A percentile compares a stretch with the other conserved stretches of the same genome.
These are phyloP conservation scores for Xylaria sp. DNA, from an alignment of 2,329 filamentous ascomycete genomes.

Conservation along the genomic window DNA sequence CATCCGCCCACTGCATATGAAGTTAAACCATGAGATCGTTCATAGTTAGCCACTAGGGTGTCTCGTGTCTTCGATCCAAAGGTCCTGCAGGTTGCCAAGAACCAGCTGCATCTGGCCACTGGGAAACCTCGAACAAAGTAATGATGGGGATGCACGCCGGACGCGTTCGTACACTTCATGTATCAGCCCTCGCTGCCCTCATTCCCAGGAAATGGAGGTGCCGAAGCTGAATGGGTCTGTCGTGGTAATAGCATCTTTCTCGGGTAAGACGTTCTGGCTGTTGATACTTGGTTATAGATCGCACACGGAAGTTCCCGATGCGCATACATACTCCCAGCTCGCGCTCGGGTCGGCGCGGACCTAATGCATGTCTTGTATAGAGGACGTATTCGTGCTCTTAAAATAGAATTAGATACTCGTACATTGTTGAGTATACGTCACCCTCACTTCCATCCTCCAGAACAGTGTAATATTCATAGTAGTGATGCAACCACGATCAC, in stretches of 20 bases:
- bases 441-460: slow-evolving; percentile 24
- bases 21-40: too few relatives aligned
- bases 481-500: slow-evolving; percentile 24
- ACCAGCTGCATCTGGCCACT: background rate
- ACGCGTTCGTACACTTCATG: too few relatives aligned
- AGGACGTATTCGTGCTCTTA: background rate
- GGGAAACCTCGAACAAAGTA: background rate
- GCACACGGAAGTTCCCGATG: background rate
- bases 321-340: too few relatives aligned
- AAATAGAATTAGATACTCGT: background rate
- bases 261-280: background rate
- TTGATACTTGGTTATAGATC: background rate
- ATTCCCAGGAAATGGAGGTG: too few relatives aligned
- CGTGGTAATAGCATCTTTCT: too few relatives aligned
- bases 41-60: too few relatives aligned
- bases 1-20: too few relatives aligned
- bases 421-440: background rate
- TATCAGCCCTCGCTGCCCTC: too few relatives aligned
- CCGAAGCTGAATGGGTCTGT: too few relatives aligned
- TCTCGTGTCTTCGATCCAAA: too few relatives aligned
- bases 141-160: background rate
- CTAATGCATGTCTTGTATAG: too few relatives aligned
- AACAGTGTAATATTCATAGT: slow-evolving; percentile 25
- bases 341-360: too few relatives aligned
- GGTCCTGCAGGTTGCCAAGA: background rate